Evolutionary conservation across 2,329 filamentous ascomycete species (phyloP), one percentile per base, ranked within the genome.

Genomic region (Fusarium sublunatum): DNA sequence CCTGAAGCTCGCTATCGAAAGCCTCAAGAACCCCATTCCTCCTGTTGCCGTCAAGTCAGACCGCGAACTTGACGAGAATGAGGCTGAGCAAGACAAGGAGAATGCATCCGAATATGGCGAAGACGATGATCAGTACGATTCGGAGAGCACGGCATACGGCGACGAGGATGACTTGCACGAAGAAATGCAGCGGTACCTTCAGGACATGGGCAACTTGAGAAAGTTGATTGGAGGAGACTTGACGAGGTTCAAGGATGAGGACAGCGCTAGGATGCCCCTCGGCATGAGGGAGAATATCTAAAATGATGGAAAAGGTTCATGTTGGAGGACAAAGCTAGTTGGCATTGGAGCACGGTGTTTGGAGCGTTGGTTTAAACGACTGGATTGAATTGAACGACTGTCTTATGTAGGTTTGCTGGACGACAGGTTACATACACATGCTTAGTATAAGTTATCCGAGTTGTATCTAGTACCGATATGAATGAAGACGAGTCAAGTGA

Each of bases 21-120:
- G 92, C 72, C 78, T 97, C 68, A 94, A 92, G 81, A 97, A 98
- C 73, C 95, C 95, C 0, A 97, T 99, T 64, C 89, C 92, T 1
- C 73, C 81, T 4, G 82, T 87, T 4, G 73, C 74, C 31, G 79
- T 82, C 50, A 72, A 71, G 50, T 26, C 70, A 13, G 70, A 67
- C 43, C 60, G 72, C 55, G 67, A 73, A 44, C 50, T 72, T 58
- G 65, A 61, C 47, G 68, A 69, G n/a, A 70, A 73, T 26, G 73
- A 73, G 35, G 75, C 76, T 43, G 77, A 75, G 40, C 74, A 77
- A 56, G 76, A 74, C 25, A 77, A 80, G 61, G 77, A 77, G 15
- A 75, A 74, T 24, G 73, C 70, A 6, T 79, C 81, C n/a, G 79
- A 81, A 46, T 84, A 86, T 43, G 84, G 86, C 25, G 88, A 88